Evolutionary conservation across 805 yeast species (phyloP).

Genomic region (Pichia pseudocactophila): DNA sequence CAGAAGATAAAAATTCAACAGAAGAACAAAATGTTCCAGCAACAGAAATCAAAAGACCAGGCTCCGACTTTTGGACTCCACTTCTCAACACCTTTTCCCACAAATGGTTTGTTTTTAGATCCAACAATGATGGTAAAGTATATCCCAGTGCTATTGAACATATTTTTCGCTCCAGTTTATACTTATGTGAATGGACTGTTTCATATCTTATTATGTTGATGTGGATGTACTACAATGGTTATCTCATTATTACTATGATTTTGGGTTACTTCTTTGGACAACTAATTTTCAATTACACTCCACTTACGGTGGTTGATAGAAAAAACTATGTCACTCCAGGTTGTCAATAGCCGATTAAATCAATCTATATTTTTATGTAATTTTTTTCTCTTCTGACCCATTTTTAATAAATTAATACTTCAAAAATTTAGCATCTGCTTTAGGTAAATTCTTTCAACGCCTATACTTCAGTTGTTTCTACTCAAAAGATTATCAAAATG

Average conservation of each 20-base stretch:
- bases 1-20: not conserved
- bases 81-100: slow-evolving; percentile 20
- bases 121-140: slow-evolving; percentile 5
- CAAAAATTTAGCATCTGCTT: no score
- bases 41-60: slow-evolving; percentile 3
- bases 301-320: slow-evolving; percentile 15
- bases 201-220: slow-evolving; percentile 61
- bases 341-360: no score
- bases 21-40: not conserved
- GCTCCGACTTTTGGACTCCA: slow-evolving; percentile 17
- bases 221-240: slow-evolving; percentile 71
- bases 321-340: not conserved
- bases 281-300: slow-evolving; percentile 33
- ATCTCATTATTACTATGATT: slow-evolving; percentile 52
- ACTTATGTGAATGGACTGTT: slow-evolving; percentile 53
- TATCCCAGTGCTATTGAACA: slow-evolving; percentile 44
- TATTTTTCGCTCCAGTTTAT: slow-evolving; percentile 38
- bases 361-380: no score
- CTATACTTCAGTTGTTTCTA: no score
- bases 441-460: no score
- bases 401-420: no score
- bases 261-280: slow-evolving; percentile 55
- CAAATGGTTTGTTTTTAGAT: slow-evolving; percentile 20
- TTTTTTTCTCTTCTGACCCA: no score
- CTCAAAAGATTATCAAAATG: no score